phyloP scores from a whole-genome alignment of 2,329 filamentous ascomycete species.

The Curvularia hawaiiensis region DNA sequence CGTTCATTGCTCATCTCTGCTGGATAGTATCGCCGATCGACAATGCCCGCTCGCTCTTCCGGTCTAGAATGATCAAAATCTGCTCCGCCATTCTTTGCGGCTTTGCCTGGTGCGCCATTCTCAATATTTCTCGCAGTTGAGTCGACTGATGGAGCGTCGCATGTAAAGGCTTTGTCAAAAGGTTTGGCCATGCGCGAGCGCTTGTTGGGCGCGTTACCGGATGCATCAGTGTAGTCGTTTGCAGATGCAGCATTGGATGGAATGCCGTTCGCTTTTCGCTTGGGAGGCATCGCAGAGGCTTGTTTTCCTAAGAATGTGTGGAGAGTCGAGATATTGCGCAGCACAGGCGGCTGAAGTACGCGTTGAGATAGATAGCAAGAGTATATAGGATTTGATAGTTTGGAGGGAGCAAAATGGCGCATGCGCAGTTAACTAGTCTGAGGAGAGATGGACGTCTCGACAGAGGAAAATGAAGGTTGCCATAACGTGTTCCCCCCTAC shows the following conservation, averaged over 20 bases:
- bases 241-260: constrained; percentile 39
- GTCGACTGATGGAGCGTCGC: constrained; percentile 11
- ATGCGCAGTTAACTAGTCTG: not conserved
- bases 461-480: not conserved
- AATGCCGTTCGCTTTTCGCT: constrained; percentile 33
- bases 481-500: constrained; percentile 9
- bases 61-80: constrained; percentile 46
- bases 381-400: not conserved
- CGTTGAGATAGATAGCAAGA: not conserved
- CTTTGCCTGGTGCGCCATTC: constrained; percentile 25
- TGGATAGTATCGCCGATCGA: constrained; percentile 73
- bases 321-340: not conserved
- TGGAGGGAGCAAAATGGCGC: not conserved
- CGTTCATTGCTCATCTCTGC: constrained; percentile 83
- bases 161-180: constrained; percentile 30
- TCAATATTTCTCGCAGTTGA: constrained; percentile 20
- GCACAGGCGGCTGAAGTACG: not conserved
- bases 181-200: constrained; percentile 44
- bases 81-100: constrained; percentile 12
- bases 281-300: constrained; percentile 24
- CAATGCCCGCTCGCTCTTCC: constrained; percentile 47
- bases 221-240: constrained; percentile 41
- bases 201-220: constrained; percentile 44
- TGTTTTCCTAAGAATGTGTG: not conserved
- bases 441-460: not conserved